Percentiles rank a stretch among this genome's conserved stretches.
Conservation (phyloP, 495 filamentous ascomycete species). For the Penicillium lividum region DNA sequence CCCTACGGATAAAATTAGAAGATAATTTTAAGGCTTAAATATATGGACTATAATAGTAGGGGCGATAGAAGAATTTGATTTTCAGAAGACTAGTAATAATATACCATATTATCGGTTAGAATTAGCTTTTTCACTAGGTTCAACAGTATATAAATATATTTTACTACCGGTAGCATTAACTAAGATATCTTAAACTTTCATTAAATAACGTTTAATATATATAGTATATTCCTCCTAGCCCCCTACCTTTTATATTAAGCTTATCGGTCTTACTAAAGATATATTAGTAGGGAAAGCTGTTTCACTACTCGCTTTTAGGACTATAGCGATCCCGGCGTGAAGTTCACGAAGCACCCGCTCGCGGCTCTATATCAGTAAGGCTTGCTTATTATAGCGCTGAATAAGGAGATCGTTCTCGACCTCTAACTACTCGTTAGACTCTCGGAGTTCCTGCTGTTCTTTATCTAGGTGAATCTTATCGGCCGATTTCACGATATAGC, state of each 20-base stretch:
- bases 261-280: not conserved
- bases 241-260: too few species aligned
- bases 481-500: conserved; percentile 3
- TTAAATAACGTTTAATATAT: not conserved
- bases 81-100: not conserved
- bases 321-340: not conserved
- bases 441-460: conserved; percentile 3
- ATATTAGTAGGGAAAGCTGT: not conserved
- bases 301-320: not conserved
- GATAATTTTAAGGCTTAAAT: not conserved
- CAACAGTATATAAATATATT: not conserved
- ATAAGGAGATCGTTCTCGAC: conserved; percentile 1
- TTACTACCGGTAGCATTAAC: not conserved
- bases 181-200: not conserved
- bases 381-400: conserved; percentile 7
- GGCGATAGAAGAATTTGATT: not conserved
- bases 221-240: not conserved
- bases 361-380: too few species aligned
- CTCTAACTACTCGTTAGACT: conserved; percentile 2
- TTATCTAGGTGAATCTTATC: conserved; percentile 2
- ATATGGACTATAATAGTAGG: not conserved
- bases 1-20: not conserved
- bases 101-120: not conserved
- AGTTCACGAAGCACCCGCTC: too few species aligned
- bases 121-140: not conserved